Percentiles rank a stretch among this genome's conserved stretches.
These are phyloP conservation scores for Colletotrichum sp. DNA, from an alignment of 2,329 filamentous ascomycete species.

Conservation along the genomic window DNA sequence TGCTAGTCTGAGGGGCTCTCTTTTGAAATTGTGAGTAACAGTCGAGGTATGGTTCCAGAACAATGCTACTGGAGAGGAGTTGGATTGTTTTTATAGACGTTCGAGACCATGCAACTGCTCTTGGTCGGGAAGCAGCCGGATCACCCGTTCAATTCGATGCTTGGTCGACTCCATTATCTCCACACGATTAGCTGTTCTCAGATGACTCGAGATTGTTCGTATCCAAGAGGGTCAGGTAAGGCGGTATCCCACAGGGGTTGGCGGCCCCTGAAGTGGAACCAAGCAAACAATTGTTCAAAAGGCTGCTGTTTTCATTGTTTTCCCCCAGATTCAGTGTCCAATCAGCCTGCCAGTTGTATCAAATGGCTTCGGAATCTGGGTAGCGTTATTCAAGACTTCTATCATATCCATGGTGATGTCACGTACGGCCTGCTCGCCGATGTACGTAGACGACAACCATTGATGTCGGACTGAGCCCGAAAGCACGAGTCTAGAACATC, in stretches of 20 bases:
- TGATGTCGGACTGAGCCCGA: background rate
- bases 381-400: too few relatives aligned
- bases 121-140: background rate
- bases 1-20: background rate
- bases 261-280: background rate
- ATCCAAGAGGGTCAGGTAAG: background rate
- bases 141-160: background rate
- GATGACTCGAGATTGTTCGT: background rate
- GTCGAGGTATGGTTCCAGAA: background rate
- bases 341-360: accelerated
- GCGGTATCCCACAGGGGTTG: background rate
- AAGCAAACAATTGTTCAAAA: background rate
- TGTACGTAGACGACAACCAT: background rate
- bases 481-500: background rate
- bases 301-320: accelerated
- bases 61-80: background rate
- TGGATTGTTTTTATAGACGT: background rate
- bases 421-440: background rate
- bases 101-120: background rate
- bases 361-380: background rate
- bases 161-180: background rate
- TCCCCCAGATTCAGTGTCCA: accelerated
- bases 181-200: background rate
- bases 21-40: accelerated
- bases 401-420: too few relatives aligned